Conservation (phyloP, 495 filamentous ascomycete genomes). For the Aspergillus nanangensis region DNA sequence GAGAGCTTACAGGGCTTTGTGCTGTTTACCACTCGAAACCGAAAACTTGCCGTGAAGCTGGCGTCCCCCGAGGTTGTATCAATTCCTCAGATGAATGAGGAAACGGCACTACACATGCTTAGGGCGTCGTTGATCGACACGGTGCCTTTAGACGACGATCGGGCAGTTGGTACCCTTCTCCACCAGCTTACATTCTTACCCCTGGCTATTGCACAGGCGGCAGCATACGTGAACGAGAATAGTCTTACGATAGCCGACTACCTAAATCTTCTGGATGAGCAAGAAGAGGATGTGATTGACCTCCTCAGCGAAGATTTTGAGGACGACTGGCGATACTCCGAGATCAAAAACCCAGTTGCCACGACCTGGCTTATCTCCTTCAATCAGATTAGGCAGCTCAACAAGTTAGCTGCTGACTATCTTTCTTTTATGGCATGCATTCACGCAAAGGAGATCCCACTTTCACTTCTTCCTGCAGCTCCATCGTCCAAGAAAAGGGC, state of each 20-base stretch:
- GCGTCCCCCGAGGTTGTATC: constrained; percentile 13
- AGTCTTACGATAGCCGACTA: constrained; percentile 34
- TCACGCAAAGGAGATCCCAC: constrained; percentile 20
- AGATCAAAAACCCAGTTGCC: constrained; percentile 45
- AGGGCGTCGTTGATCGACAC: constrained; percentile 20
- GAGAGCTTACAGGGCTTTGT: constrained; percentile 22
- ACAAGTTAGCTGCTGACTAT: constrained; percentile 27
- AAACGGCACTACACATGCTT: constrained; percentile 13
- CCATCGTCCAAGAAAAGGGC: constrained; percentile 2
- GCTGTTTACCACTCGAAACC: constrained; percentile 36
- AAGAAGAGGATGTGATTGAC: constrained; percentile 32
- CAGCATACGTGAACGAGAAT: constrained; percentile 41
- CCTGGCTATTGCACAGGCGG: constrained; percentile 40
- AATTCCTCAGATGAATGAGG: constrained; percentile 22
- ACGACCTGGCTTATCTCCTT: constrained; percentile 54
- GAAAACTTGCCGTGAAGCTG: constrained; percentile 18
- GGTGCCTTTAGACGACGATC: constrained; percentile 11
- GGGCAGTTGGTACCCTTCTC: constrained; percentile 15
- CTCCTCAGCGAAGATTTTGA: constrained; percentile 49
- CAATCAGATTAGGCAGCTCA: constrained; percentile 32
- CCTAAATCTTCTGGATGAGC: constrained; percentile 33
- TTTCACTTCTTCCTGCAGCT: constrained; percentile 21
- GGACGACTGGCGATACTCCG: constrained; percentile 37
- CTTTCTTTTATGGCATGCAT: constrained; percentile 42
- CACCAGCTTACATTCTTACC: constrained; percentile 28